Evolutionary conservation across 805 yeast species (phyloP), one percentile per base, ranked within the genome.

Genomic region (Kodamaea jinghongensis): DNA sequence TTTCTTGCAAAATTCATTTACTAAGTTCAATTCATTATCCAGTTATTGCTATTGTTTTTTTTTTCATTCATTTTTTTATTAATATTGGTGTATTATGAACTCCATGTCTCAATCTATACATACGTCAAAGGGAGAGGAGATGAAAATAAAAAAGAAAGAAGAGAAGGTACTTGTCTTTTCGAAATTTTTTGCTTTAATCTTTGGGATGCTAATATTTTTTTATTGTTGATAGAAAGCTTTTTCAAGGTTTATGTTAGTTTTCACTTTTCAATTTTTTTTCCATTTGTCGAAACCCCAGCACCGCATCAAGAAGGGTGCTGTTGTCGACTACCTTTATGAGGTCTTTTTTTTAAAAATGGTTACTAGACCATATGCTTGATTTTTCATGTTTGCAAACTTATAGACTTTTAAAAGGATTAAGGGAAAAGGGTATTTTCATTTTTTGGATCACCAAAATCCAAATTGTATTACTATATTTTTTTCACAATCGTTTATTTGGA

Each of bases 101-200:
- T 51, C 53, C 55, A 49, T 51, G 60, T 54, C 59, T 55, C 54
- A 46, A 51, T 52, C 58, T 48, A 44, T 35, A 41, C 31, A 32
- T 14, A 20, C 16, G 36, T 8, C 16, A 27, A 16, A 23, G 17
- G 29, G 15, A 20, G 23, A 20, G 23, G 23, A 20, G 23, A 20
- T 20, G 23, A 20, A 20, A 20, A 20, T n/a, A n/a, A n/a, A 20
- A 20, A 8, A 6, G 7, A 20, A 20, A 8, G 23, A 20, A 20
- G 8, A 8, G 8, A 20, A 20, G 23, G 5, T 20, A 5, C 40
- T 40, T 52, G 47, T 52, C 49, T 43, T 42, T 37, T 43, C 37
- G 32, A 33, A 34, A 35, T 36, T 20, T 20, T 20, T 20, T 20
- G 23, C 23, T 20, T 20, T 5, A 20, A 6, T 20, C 23, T 20